Evolutionary conservation across 2,329 filamentous ascomycete species (phyloP), one percentile per base, ranked within the genome.

Genomic region (Cladosporium sp.): DNA sequence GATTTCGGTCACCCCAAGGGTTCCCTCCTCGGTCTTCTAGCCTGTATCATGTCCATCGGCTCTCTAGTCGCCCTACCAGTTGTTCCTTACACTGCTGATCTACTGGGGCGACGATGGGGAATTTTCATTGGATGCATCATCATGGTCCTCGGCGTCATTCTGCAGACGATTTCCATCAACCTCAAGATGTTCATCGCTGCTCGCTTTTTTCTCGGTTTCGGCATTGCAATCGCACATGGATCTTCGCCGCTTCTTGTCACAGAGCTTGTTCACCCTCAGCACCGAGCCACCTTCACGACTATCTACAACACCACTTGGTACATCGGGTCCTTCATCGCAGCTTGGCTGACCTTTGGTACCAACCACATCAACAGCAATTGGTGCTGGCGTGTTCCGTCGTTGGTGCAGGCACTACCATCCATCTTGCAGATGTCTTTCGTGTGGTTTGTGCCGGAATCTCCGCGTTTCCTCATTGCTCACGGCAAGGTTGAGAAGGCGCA

Each of bases 401-500:
- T 81, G 3, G 62, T 79, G 2, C 80, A 83, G 61, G 72, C 74
- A 41, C 54, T 75, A 4, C 76, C 72, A 10, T 74, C 74, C 11
- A 54, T 73, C 11, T 61, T 70, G 63, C 72, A 78, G 56, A 69
- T 80, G 14, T 51, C 66, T 9, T 72, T 76, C 49, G 65, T 77
- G 46, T 72, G 69, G 57, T 75, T 80, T 46, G 72, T 81, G 4
- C 81, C 82, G 0, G 83, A 85, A 56, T 81, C 76, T 0, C 82
- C 82, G 1, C 74, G 82, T 35, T 84, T 76, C 75, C 65, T 83
- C 28, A 71, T 83, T 41, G 73, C 74, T 34, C 72, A 78, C 55
- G 78, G 79, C 32, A 70, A 72, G 18, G 54, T 64, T 1, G 73
- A 79, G 4, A 70, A 81, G 59, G 80, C 80, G 0, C 73, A 69